Base-by-base conservation (phyloP, 768 basidiomycete species). In the Mycena rebaudengoi region DNA sequence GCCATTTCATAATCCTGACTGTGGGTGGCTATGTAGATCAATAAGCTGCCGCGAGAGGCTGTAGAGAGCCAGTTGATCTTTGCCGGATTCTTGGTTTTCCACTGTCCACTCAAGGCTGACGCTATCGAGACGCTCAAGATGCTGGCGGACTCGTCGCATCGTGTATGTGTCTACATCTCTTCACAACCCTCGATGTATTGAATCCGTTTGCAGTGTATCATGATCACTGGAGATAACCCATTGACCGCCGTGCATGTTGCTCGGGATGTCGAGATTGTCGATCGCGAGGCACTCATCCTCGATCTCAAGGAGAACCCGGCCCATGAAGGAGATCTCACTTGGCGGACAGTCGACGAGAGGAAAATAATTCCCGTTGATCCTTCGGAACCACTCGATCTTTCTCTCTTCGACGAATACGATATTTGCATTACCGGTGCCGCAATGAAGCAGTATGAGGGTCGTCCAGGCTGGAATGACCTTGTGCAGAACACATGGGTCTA, bases 171-270 rank as follows among this genome's bases (percentile, higher is more conserved):
- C 33, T 20, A 11, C 2, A 8, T 37, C 43, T 40, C 10, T n/a
- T 33, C 26, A 2, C 13, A 29, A 3, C 12, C 21, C 55, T 48
- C 18, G 14, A 4, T 40, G 7, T 60, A 52, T 40, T 67, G 12
- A 71, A 49, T 43, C 43, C 40, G 20, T 40, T 30, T 23, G 21
- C 61, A 98, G 95, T 99, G 98, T 74, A 84, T 99, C 60, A 99
- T 99, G 98, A 99, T 99, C 66, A 99, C 98, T 45, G 98, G 98
- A 35, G 98, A 99, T 76, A 99, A 99, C 75, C 98, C 98, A 8
- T 80, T 99, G 54, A 99, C 98, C 0, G 98, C 98, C 8, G 90
- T 94, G 0, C 98, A 99, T 73, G 96, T 99, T 44, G 98, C 98
- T 18, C 86, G 86, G 25, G 95, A 97, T 71, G 98, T 99, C 8